A percentile compares a stretch with the other conserved stretches of the same genome.
Conservation (phyloP, 164 flowering plant species). For the Magnolia kwangsiensis region DNA sequence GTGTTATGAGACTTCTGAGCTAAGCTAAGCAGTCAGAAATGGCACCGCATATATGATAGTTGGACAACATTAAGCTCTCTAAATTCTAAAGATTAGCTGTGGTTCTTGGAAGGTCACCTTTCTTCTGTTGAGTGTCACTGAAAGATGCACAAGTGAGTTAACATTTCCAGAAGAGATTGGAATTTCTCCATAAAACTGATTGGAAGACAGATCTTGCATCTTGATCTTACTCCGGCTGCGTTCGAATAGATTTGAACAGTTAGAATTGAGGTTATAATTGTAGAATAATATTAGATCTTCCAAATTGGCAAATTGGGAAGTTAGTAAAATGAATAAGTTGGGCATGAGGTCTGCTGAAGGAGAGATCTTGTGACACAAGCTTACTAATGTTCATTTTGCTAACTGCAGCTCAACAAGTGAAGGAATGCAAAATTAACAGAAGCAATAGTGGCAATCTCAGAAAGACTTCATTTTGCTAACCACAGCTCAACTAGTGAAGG, state of each 20-base stretch:
- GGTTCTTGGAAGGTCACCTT: no score
- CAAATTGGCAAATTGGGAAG: not conserved
- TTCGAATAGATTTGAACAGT: not conserved
- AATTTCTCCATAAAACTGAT: slow-evolving; percentile 19
- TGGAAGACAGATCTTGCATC: not conserved
- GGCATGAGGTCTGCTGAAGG: not conserved
- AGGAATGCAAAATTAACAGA: slow-evolving; percentile 12
- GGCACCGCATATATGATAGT: no score
- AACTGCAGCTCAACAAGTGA: no score
- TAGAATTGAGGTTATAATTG: no score
- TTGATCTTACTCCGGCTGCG: slow-evolving; percentile 2
- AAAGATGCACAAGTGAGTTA: not conserved
- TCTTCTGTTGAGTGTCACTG: no score
- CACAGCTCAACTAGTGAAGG: slow-evolving; percentile 8
- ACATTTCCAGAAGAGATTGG: not conserved
- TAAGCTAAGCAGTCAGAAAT: no score
- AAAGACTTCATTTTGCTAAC: not conserved
- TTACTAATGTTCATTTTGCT: no score
- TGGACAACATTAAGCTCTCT: no score
- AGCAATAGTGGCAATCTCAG: not conserved
- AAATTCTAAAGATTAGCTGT: no score
- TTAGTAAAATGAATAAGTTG: not conserved
- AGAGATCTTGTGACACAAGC: not conserved
- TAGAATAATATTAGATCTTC: no score
- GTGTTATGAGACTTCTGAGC: no score